Evolutionary conservation across 148 eudicot species (phyloP), one percentile per base, ranked within the genome.

Genomic region (Dianthus caryophyllus): DNA sequence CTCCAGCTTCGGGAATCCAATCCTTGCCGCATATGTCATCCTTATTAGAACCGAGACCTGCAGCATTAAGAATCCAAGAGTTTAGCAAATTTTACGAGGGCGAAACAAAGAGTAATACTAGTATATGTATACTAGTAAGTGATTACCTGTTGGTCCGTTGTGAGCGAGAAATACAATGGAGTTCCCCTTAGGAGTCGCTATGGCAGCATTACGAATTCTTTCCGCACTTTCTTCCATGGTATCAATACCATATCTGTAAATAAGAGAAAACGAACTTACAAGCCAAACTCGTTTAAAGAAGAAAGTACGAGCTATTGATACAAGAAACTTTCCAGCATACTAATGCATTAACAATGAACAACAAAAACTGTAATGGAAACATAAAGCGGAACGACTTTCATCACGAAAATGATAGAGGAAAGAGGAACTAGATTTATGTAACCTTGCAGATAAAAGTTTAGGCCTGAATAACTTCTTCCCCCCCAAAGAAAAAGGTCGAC

Each of bases 1-100:
- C 97, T 64, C 96, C 96, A 51, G 88, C 96, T 64, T 64, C 84
- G 70, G 38, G 25, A 10, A 72, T 61, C 97, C 96, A 92, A 77
- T 89, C 96, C 69, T 75, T 81, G 58, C 97, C 97, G 72, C 97
- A 92, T 16, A 92, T 92, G 74, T 92, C 97, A 78, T 89, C 79
- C 59, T 75, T 65, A 62, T 79, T 79, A 66, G 96, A 87, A 22
- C 97, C 96, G 68, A 92, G 84, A 73, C 97, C 97, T 92, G 85
- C 73, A 69, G 24, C 39, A 51, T 6, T 29, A 43, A 66, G 18
- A 29, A 69, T 49, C 43, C 52, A 21, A 39, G 21, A 13, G 41
- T 2, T 31, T 9, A 31, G 6, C 53, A 49, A 49, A 0, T 17
- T 17, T 17, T 18, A 5, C 0, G 18, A 17, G 53, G 5, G 8